Conservation (phyloP, 1,139 yeast genomes). For the Kodamaea fungicola region DNA sequence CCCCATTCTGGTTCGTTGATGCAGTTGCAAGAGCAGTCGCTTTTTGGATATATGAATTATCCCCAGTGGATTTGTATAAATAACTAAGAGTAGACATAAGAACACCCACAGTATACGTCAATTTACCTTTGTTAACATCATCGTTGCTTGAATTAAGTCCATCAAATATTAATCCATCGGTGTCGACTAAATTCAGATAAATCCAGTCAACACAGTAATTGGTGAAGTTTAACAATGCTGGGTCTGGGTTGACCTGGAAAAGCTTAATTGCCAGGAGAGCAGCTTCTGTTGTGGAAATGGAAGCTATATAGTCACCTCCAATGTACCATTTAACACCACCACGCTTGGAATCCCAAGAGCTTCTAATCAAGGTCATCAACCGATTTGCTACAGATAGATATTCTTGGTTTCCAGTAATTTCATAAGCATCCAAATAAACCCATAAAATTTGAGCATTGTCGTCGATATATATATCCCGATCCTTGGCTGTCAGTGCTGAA, state of each 20-base stretch:
- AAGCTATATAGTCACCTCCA: conserved; percentile 12
- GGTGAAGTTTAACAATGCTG: conserved; percentile 8
- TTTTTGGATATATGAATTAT: conserved; percentile 6
- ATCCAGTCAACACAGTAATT: conserved; percentile 10
- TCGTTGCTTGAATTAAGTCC: conserved; percentile 9
- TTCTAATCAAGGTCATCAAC: conserved; percentile 9
- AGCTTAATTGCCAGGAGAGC: conserved; percentile 13
- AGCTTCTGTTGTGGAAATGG: conserved; percentile 14
- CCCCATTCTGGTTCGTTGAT: conserved; percentile 11
- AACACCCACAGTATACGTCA: conserved; percentile 15
- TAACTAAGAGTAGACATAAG: conserved; percentile 10
- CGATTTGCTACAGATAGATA: conserved; percentile 8
- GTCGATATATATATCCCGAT: conserved; percentile 13
- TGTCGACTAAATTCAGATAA: conserved; percentile 9
- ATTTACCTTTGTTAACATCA: conserved; percentile 11
- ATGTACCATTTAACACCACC: conserved; percentile 14
- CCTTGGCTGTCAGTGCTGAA: conserved; percentile 12
- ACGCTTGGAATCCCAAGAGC: conserved; percentile 9
- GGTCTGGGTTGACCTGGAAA: conserved; percentile 8
- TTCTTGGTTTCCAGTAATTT: conserved; percentile 5
- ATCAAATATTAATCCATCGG: conserved; percentile 12
- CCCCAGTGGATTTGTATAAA: conserved; percentile 9
- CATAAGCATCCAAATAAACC: conserved; percentile 12
- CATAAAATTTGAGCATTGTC: conserved; percentile 15
- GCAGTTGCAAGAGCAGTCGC: conserved; percentile 11